phyloP scores from a whole-genome alignment of 2,329 filamentous ascomycete genomes.

The Ascochyta clinopodiicola region DNA sequence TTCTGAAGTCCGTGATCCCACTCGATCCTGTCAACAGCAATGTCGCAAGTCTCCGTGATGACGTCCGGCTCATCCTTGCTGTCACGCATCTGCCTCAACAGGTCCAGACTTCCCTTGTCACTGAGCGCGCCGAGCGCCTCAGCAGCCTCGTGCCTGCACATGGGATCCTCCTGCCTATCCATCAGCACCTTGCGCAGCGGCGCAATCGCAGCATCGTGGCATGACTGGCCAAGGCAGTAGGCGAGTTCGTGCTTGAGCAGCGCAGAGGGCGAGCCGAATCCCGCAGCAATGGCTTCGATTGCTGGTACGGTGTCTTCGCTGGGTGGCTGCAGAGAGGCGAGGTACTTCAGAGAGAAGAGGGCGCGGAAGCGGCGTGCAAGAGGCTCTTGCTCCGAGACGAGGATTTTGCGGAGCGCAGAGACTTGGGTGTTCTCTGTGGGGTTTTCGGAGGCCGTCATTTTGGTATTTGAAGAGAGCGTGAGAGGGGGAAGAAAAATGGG shows the following conservation, averaged over 20 bases:
- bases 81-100: constrained; percentile 77
- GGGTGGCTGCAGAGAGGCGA: constrained; percentile 72
- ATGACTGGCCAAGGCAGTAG: constrained; percentile 93
- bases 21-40: constrained; percentile 90
- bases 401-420: constrained; percentile 71
- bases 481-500: background rate
- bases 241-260: constrained; percentile 95
- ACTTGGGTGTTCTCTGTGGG: constrained; percentile 56
- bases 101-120: constrained; percentile 72
- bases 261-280: constrained; percentile 82
- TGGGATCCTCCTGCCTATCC: constrained; percentile 82
- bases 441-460: constrained; percentile 36
- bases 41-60: constrained; percentile 95
- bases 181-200: constrained; percentile 76
- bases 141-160: constrained; percentile 96
- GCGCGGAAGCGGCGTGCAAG: constrained; percentile 92
- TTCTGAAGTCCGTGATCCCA: constrained; percentile 77
- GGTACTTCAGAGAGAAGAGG: constrained; percentile 95
- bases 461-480: constrained; percentile 5
- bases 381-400: constrained; percentile 80
- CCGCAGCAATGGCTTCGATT: constrained; percentile 84
- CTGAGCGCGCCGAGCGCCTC: constrained; percentile 92
- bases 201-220: constrained; percentile 75
- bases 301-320: constrained; percentile 66
- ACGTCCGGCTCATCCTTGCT: constrained; percentile 77